Conservation (phyloP, 2,329 filamentous ascomycete genomes). For the Blastomyces emzantsi region DNA sequence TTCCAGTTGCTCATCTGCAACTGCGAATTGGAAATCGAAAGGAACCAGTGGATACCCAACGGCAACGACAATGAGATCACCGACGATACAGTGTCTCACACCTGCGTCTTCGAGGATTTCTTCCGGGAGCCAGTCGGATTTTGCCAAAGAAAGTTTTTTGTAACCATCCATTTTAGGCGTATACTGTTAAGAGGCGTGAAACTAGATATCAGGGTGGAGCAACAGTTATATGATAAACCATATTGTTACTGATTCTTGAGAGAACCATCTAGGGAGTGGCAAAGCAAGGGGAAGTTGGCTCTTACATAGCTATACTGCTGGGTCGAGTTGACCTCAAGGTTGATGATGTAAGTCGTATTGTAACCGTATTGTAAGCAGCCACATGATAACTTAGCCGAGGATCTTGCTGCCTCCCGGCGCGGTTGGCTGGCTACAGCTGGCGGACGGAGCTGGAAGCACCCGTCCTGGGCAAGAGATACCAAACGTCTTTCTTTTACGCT, state of each 20-base stretch:
- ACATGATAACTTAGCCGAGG: constrained; percentile 2
- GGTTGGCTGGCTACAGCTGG: neutral
- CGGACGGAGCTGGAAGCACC: no score
- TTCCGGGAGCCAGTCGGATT: neutral
- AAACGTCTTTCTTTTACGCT: neutral
- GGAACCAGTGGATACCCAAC: constrained; percentile 6
- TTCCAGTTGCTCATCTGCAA: constrained; percentile 12
- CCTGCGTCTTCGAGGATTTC: constrained; percentile 7
- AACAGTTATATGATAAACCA: neutral
- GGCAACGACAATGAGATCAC: constrained; percentile 9
- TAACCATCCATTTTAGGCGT: neutral
- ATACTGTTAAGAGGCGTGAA: neutral
- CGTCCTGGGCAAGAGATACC: neutral
- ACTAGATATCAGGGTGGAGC: neutral
- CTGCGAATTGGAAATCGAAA: constrained; percentile 7
- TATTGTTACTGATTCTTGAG: no score
- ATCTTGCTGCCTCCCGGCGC: neutral
- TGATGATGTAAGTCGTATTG: no score
- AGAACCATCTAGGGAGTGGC: no score
- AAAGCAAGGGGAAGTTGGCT: no score
- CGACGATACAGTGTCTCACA: constrained; percentile 11
- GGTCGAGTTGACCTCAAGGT: no score
- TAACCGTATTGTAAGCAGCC: neutral
- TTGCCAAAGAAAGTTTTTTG: neutral
- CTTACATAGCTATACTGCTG: no score